Evolutionary conservation across 352 stramenopile species (phyloP), one percentile per base, ranked within the genome.

Genomic region (Phytophthora ramorum): DNA sequence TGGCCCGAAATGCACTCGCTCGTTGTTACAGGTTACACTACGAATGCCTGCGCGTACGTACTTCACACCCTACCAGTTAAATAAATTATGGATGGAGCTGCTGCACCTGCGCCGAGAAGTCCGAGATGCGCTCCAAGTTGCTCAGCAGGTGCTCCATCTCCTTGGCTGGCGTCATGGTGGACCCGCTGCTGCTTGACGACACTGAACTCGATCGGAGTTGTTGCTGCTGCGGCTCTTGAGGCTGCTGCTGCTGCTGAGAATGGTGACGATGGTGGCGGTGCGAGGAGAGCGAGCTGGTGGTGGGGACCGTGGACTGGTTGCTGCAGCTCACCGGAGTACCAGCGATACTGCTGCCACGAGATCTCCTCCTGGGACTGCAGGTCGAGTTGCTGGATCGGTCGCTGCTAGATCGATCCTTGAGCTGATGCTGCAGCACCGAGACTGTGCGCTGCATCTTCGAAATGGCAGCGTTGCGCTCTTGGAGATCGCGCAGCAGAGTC

Each of bases 111-210:
- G 71, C 53, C 13, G 80, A 90, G 26, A 90, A 87, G 48, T 87
- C 66, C 4, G 83, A 90, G 24, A 90, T 92, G 43, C 74, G 83
- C 62, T 92, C 83, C 46, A 92, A 65, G 46, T 87, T 90, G 51
- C 70, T 79, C 53, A 92, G 67, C n/a, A 92, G 58, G 28, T 85
- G 73, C 32, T 90, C 79, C 40, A 92, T 76, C 54, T 92, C 83
- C 50, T 81, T 79, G 5, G 72, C 62, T 8, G 81, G 73, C n/a
- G 71, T 67, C 34, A 68, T 56, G 20, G 20, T 46, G 7, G 57
- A 58, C 13, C 40, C 40, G 43, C 22, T 61, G 48, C 62, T 66
- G 40, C 40, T 46, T 19, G 40, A 26, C 13, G 56, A 59, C 17
- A 40, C 38, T 0, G 59, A 66, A 26, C 56, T 78, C 17, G 50